A percentile compares a stretch with the other conserved stretches of the same genome.
These are phyloP conservation scores for Talaromyces piceae DNA, from an alignment of 2,329 filamentous ascomycete genomes.

Conservation along the genomic window DNA sequence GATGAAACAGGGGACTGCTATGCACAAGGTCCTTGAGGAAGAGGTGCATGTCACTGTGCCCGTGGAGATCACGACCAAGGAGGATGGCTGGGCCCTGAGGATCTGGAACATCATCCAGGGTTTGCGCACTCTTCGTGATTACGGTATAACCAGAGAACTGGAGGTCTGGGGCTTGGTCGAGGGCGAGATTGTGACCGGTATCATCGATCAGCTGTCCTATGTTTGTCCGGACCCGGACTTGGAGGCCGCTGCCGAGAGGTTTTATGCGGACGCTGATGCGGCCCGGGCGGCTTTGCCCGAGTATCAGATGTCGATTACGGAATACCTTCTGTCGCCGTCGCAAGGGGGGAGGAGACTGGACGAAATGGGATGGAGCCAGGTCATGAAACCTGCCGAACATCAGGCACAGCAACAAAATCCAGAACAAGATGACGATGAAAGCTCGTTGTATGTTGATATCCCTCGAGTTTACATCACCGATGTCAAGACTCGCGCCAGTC, in stretches of 20 bases:
- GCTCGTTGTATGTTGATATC: constrained; percentile 18
- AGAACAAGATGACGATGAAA: constrained; percentile 10
- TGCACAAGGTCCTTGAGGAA: constrained; percentile 79
- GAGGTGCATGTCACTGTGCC: constrained; percentile 72
- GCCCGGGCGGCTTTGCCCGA: constrained; percentile 32
- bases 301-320: constrained; percentile 39
- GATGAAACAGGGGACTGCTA: constrained; percentile 73
- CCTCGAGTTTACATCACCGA: constrained; percentile 68
- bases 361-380: constrained; percentile 20
- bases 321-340: constrained; percentile 35
- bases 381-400: constrained; percentile 12
- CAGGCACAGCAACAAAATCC: too few relatives aligned
- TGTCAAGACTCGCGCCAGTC: constrained; percentile 69
- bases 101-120: constrained; percentile 92
- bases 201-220: constrained; percentile 81
- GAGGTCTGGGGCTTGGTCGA: constrained; percentile 81
- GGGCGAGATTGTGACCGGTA: constrained; percentile 74
- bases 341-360: constrained; percentile 28
- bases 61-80: constrained; percentile 64
- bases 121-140: constrained; percentile 62
- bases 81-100: constrained; percentile 73
- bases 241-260: constrained; percentile 51
- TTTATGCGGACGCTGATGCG: constrained; percentile 30
- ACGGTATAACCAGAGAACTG: constrained; percentile 65
- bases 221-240: constrained; percentile 65